Evolutionary conservation across 2,329 filamentous ascomycete genomes (phyloP), one percentile per base, ranked within the genome.

Genomic region (Hypoxylon sp.): DNA sequence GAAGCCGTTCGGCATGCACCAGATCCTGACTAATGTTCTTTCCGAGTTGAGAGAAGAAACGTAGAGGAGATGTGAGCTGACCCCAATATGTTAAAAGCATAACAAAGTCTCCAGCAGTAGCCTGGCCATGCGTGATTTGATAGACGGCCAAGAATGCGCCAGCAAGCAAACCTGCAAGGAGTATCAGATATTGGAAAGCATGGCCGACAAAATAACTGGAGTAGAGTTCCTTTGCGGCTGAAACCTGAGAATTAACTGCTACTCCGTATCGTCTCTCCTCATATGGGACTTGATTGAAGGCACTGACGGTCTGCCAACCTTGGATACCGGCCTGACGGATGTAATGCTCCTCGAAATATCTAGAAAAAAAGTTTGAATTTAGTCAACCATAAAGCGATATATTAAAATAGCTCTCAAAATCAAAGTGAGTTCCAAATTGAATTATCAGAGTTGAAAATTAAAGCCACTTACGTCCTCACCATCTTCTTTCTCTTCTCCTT

Each of bases 21-120:
- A 90, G 81, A 63, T 88, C 84, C 67, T 84, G 83, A 63, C 86
- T 87, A 68, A 90, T 83, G 53, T 79, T 85, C 74, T 86, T 87
- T 5, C 87, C 86, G 29, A 89, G 79, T 17, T 81, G 80, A 5
- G 87, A 85, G 75, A 94, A 93, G 78, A 92, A 93, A 71, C 90
- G 90, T 59, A 94, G 84, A 1, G 91, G 91, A 1, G 87, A 86
- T 48, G 91, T 91, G 39, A 94, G 83, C 74, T 93, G 91, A 17
- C 87, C 86, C 90, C 92, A 92, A 78, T 93, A 94, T 59, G 90
- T 91, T 66, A 93, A 80, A 14, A 94, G 82, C 80, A 90, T 88
- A 61, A 92, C 88, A 72, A 94, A 93, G 70, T 91, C 85, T 61
- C 91, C 91, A 10, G 91, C 83, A 4, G 87, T 87, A 3, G 87